Conservation (phyloP, 768 basidiomycete species). For the Polyporus arcularius region DNA sequence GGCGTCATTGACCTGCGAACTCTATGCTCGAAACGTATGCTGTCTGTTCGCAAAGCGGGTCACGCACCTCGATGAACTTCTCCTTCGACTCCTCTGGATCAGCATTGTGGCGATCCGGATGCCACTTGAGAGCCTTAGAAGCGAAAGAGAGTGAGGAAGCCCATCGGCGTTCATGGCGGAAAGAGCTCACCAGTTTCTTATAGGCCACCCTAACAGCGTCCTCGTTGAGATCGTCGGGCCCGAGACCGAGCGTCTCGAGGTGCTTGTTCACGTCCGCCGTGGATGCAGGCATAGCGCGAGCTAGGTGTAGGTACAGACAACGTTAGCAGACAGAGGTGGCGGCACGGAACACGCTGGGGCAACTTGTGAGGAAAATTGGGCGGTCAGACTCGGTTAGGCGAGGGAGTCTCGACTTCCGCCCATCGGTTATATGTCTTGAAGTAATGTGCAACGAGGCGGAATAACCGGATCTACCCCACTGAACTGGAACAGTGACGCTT, state of each 20-base stretch:
- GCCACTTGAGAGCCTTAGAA: slow-evolving; percentile 60
- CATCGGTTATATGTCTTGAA: slow-evolving; percentile 23
- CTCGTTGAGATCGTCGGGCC: slow-evolving; percentile 42
- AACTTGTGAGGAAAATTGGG: not conserved
- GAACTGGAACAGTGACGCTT: slow-evolving; percentile 8
- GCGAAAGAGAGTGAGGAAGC: slow-evolving; percentile 11
- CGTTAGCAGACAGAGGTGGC: not conserved
- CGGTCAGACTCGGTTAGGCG: not conserved
- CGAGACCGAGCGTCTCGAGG: slow-evolving; percentile 49
- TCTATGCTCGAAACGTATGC: too few relatives aligned
- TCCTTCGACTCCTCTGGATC: slow-evolving; percentile 54
- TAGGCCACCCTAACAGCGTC: slow-evolving; percentile 62
- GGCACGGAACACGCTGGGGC: slow-evolving; percentile 4
- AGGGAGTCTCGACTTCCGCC: slow-evolving; percentile 9
- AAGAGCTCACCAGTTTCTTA: slow-evolving; percentile 53
- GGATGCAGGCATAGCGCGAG: slow-evolving; percentile 24
- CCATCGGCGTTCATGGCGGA: slow-evolving; percentile 22
- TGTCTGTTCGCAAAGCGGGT: not conserved
- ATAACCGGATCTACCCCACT: slow-evolving; percentile 18
- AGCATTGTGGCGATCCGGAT: slow-evolving; percentile 60
- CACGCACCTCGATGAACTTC: slow-evolving; percentile 58
- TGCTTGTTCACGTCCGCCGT: slow-evolving; percentile 26
- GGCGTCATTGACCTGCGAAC: slow-evolving; percentile 50
- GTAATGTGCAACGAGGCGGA: slow-evolving; percentile 20
- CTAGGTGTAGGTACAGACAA: slow-evolving; percentile 12